Conservation (phyloP, 257 asterid genomes). For the Leonotis leonurus region DNA sequence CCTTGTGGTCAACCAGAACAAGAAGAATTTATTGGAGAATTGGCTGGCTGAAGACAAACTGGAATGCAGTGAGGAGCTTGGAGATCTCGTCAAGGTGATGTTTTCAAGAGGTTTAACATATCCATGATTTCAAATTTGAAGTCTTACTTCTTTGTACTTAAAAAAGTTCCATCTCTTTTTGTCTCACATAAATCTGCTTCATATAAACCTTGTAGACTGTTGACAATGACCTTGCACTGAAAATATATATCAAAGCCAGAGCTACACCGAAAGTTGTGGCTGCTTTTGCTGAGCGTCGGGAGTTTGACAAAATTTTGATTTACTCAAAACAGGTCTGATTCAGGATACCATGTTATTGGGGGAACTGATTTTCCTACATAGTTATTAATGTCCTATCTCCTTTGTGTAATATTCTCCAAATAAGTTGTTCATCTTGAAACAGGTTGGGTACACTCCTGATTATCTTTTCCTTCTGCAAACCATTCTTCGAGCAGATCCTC, state of each 20-base stretch:
- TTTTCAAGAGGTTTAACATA: not conserved
- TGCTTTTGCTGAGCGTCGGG: constrained; percentile 93
- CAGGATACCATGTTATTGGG: not conserved
- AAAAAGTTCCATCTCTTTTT: constrained; percentile 2
- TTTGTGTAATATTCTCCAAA: not conserved
- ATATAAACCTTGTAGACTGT: constrained; percentile 54
- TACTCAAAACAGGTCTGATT: constrained; percentile 82
- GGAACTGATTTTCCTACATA: not conserved
- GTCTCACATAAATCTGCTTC: constrained; percentile 6
- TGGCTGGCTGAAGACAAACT: constrained; percentile 96
- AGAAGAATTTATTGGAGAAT: constrained; percentile 85
- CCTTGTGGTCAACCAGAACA: constrained; percentile 90
- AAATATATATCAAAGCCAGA: constrained; percentile 90
- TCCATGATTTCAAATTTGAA: not conserved
- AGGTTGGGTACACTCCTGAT: constrained; percentile 71
- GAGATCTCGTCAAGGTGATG: constrained; percentile 89
- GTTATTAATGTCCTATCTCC: not conserved
- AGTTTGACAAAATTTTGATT: constrained; percentile 84
- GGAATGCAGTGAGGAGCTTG: constrained; percentile 96
- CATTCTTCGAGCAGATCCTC: constrained; percentile 57
- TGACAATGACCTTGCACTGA: constrained; percentile 90
- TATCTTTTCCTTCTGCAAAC: constrained; percentile 64
- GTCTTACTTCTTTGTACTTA: not conserved
- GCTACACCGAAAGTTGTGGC: constrained; percentile 98
- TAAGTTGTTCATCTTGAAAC: constrained; percentile 24